Evolutionary conservation across 176 grass and related monocot genomes (phyloP).

Genomic region (Tillandsia leiboldiana): DNA sequence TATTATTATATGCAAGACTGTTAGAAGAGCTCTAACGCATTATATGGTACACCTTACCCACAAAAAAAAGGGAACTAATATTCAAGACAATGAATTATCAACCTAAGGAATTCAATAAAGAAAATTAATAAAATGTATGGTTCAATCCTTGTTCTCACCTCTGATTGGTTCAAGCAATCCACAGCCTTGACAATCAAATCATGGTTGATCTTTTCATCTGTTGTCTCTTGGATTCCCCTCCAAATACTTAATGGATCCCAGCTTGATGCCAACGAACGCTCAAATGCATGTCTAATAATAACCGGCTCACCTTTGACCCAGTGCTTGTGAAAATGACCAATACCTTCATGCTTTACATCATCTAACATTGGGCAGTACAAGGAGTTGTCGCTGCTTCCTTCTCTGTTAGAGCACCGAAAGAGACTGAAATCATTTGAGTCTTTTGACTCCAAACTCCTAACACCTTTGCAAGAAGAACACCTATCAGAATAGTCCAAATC

Average conservation of each 20-base stretch:
- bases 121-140: slow-evolving; percentile 10
- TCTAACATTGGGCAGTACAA: slow-evolving; percentile 50
- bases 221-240: slow-evolving; percentile 70
- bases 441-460: slow-evolving; percentile 21
- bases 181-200: slow-evolving; percentile 64
- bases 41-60: no score
- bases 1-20: neutral
- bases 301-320: slow-evolving; percentile 82
- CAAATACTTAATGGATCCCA: slow-evolving; percentile 83
- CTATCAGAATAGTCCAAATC: slow-evolving; percentile 25
- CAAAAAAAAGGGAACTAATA: neutral
- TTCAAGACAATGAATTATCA: neutral
- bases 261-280: slow-evolving; percentile 61
- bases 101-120: neutral
- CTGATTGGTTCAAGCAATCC: slow-evolving; percentile 56
- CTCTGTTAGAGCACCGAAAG: slow-evolving; percentile 33
- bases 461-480: slow-evolving; percentile 27
- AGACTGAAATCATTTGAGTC: slow-evolving; percentile 11
- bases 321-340: slow-evolving; percentile 67
- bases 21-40: no score
- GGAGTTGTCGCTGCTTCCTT: slow-evolving; percentile 25
- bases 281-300: slow-evolving; percentile 66
- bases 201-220: slow-evolving; percentile 66
- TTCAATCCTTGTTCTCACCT: slow-evolving; percentile 36
- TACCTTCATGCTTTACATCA: slow-evolving; percentile 56